These are phyloP conservation scores for Eucalyptus leucophloia DNA, from an alignment of 345 rosid genomes.

Conservation along the genomic window DNA sequence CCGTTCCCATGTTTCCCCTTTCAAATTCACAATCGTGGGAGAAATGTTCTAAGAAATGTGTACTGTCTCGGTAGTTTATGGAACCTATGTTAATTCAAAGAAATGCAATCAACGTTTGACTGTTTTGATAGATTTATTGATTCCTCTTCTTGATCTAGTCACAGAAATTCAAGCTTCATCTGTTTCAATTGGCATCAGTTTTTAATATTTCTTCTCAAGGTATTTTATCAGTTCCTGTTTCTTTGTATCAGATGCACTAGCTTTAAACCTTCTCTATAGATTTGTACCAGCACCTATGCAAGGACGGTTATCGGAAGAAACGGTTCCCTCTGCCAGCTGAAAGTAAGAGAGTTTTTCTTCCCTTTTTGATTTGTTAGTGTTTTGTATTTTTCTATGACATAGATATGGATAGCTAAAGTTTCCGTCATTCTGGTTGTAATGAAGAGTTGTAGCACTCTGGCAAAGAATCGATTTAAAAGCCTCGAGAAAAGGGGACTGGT, in stretches of 20 bases:
- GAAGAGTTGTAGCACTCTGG: slow-evolving; percentile 78
- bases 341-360: slow-evolving; percentile 20
- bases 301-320: slow-evolving; percentile 80
- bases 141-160: not conserved
- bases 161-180: not conserved
- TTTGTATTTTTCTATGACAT: not conserved
- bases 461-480: slow-evolving; percentile 80
- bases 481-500: slow-evolving; percentile 84
- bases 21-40: not conserved
- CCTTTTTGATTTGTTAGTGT: not conserved
- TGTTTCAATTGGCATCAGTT: not conserved
- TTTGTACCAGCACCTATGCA: slow-evolving; percentile 73
- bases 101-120: not conserved
- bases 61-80: not conserved
- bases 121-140: not conserved
- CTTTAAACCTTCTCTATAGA: not conserved
- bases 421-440: not conserved
- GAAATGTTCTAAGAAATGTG: not conserved
- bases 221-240: not conserved
- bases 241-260: not conserved
- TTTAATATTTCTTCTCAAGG: not conserved
- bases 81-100: not conserved
- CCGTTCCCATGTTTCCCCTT: not conserved
- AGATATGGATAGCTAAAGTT: not conserved
- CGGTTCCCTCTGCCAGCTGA: slow-evolving; percentile 84